Base-by-base conservation (phyloP, 164 flowering plant species). In the Cinnamomum micranthum region DNA sequence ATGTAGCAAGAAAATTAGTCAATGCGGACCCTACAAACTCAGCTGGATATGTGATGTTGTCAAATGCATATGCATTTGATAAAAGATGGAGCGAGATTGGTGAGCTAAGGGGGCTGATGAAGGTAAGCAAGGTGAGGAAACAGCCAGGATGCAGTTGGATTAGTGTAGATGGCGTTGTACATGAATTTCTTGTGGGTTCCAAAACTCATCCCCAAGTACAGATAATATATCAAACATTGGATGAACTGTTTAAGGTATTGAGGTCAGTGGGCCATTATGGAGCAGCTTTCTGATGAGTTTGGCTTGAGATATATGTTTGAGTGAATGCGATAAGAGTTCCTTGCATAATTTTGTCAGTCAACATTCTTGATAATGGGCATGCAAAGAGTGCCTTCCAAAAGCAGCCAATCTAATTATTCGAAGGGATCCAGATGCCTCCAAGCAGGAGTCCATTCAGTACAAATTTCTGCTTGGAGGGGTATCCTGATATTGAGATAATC, bases 11-110 rank as follows among this genome's bases (percentile, higher is more conserved):
- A 70, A 83, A 66, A 71, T 85, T 89, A 51, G 86, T 87, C 52
- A 85, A 75, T 41, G 81, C 79, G 12, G 90, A 88, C 65, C 92
- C 92, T 28, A 70, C 73, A 19, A 85, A 80, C 69, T 84, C 92
- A 63, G 91, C 75, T 10, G 89, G 88, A 22, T 89, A 89, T 80
- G 87, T 91, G 67, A 75, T 89, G 87, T 70, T 89, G 77, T 88
- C 95, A 15, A 89, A 91, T 83, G 80, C 81, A 58, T 83, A 73
- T 73, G 95, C 92, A 9, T 59, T 50, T 69, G 87, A 85, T 79
- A 55, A 70, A 23, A 74, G 72, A 24, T 89, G 92, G 95, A 70
- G 66, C 47, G 80, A 82, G 27, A 85, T 88, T n/a, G 82, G 84
- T 2, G 82, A 78, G 10, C 41, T 87, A 76, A 88, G 92, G 74